Percentiles rank a stretch among this genome's conserved stretches.
Conservation (phyloP, 2,329 filamentous ascomycete genomes). For the Saccharata proteae region DNA sequence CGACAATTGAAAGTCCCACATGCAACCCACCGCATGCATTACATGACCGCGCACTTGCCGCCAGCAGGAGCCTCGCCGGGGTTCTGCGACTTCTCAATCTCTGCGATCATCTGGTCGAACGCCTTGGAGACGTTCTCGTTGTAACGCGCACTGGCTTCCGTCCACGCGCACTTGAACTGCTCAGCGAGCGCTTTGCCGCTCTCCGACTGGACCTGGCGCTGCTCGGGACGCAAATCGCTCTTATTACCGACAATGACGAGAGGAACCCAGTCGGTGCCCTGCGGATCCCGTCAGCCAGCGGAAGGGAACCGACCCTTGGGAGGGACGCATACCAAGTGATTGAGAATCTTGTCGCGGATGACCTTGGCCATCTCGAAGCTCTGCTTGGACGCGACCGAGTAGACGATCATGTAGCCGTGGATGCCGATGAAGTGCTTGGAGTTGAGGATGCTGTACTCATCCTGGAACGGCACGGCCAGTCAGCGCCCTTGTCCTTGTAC, state of each 20-base stretch:
- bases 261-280: conserved; percentile 88
- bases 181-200: conserved; percentile 76
- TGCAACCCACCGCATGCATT: conserved; percentile 12
- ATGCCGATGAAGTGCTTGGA: conserved; percentile 99
- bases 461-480: conserved; percentile 38
- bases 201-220: conserved; percentile 78
- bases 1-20: background rate
- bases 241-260: conserved; percentile 97
- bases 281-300: too few species aligned
- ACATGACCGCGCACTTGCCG: conserved; percentile 82
- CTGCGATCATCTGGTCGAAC: conserved; percentile 85
- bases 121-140: conserved; percentile 88
- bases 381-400: conserved; percentile 87
- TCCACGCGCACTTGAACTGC: conserved; percentile 85
- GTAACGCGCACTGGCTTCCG: conserved; percentile 85
- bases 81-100: conserved; percentile 91
- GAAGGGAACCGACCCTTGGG: too few species aligned
- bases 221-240: conserved; percentile 81
- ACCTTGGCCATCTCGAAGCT: conserved; percentile 97
- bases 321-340: conserved; percentile 63
- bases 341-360: conserved; percentile 93
- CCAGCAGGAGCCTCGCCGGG: conserved; percentile 71
- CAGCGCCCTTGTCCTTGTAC: conserved; percentile 11
- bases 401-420: conserved; percentile 96
- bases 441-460: conserved; percentile 97